These are phyloP conservation scores for Macroventuria anomochaeta DNA, from an alignment of 2,329 filamentous ascomycete species.

Conservation along the genomic window DNA sequence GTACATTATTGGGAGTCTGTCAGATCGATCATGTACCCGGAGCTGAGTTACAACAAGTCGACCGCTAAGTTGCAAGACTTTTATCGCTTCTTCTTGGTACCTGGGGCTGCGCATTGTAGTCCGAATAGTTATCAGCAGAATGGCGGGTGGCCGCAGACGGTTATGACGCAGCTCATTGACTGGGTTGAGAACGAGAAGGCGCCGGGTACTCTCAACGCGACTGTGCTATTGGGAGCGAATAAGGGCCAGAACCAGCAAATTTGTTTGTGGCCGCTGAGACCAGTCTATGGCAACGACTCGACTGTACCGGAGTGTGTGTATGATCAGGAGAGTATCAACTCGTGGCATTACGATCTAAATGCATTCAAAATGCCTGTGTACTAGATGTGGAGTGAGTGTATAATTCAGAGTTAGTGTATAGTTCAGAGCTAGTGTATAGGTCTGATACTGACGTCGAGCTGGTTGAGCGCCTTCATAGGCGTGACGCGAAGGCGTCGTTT, in stretches of 20 bases:
- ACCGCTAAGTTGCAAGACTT: constrained; percentile 56
- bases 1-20: constrained; percentile 64
- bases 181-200: constrained; percentile 60
- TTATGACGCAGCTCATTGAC: constrained; percentile 47
- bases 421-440: too few relatives aligned
- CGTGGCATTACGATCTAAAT: constrained; percentile 50
- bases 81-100: constrained; percentile 63
- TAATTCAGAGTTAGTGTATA: too few relatives aligned
- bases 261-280: constrained; percentile 53
- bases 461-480: too few relatives aligned
- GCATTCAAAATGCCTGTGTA: constrained; percentile 43
- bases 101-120: constrained; percentile 61
- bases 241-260: constrained; percentile 50
- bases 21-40: constrained; percentile 57
- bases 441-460: too few relatives aligned
- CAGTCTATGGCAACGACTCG: constrained; percentile 48
- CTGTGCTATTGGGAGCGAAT: constrained; percentile 29
- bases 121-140: constrained; percentile 18
- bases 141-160: constrained; percentile 53
- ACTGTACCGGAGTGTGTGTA: constrained; percentile 48
- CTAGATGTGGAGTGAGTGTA: too few relatives aligned
- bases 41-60: constrained; percentile 48
- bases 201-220: constrained; percentile 55
- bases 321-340: constrained; percentile 49
- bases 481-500: too few relatives aligned